Base-by-base conservation (phyloP, 2,329 filamentous ascomycete genomes). In the Fusarium multiceps region DNA sequence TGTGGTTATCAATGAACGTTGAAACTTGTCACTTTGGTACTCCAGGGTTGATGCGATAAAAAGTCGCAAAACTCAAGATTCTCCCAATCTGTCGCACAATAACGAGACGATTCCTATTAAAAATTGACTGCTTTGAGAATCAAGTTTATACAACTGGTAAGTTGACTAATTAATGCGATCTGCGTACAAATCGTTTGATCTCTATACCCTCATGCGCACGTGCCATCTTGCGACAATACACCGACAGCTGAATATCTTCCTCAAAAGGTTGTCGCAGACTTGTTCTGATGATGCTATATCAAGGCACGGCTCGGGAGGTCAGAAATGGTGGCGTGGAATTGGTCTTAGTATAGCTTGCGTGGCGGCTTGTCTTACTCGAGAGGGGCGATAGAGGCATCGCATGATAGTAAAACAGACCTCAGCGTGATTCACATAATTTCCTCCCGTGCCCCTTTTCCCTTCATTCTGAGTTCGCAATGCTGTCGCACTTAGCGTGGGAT, bases 341-440 rank as follows among this genome's bases (percentile, higher is more conserved):
- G 69, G 71, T 57, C 64, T 71, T 72, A 72, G 75, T 73, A 71
- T 57, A 71, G 72, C 71, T 74, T 77, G 74, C 66, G 75, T 77
- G 75, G 76, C 74, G 72, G 67, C 45, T 55, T 56, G 62, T 66
- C 43, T 55, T 58, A 37, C 57, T 55, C 49, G 16, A 28, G 63
- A 66, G 76, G 74, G 75, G 73, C 64, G 68, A 64, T 46, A 41
- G 48, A 66, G 42, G 69, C 66, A 60, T 59, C 37, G 56, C 58
- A 68, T 59, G 63, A 71, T 45, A 49, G 56, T 71, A 51, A 68
- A 63, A 67, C 54, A 54, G 55, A 28, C 27, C 50, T 43, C 54
- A 53, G 55, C 23, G 53, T 49, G 47, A 27, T 59, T 32, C 12
- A 59, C 40, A n/a, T 40, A 51, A 41, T 40, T 20, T 55, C 12